Base-by-base conservation (phyloP, 768 basidiomycete species). In the Trametes gibbosa region DNA sequence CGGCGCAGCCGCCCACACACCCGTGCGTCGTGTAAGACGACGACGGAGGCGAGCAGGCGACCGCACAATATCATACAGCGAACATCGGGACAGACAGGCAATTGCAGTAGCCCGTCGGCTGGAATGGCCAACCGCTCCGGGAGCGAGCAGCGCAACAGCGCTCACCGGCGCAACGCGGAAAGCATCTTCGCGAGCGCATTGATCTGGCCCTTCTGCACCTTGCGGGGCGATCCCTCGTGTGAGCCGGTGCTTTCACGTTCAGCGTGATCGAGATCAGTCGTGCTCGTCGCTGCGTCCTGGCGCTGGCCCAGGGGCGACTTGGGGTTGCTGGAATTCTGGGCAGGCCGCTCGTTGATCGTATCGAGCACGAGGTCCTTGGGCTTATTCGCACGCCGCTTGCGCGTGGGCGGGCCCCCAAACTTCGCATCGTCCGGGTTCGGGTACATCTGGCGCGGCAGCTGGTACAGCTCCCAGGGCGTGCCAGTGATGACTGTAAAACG, bases 131-230 rank as follows among this genome's bases (percentile, higher is more conserved):
- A 27, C 24, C 41, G 25, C 54, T 27, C 56, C 53, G 32, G 51
- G 52, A 53, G 58, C 50, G 24, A 24, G 19, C 27, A 24, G 32
- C 14, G 17, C 19, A 25, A 53, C 14, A 34, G 34, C 57, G 46
- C 50, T 66, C 63, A 89, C 68, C 86, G 86, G 68, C 88, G 80
- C 74, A 91, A 73, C 51, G 89, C 88, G 57, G 86, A 91, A 58
- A 95, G 77, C 90, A 95, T 92, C 85, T 95, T 95, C 58, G 92
- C 92, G 66, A 95, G 78, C 41, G 90, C 83, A 67, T 87, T 86
- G 75, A 94, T 94, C 78, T 95, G 93, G 48, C 88, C 90, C 74
- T 87, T 93, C 77, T 92, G 87, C 68, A 90, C 87, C 76, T 89
- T 92, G 81, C 90, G 76, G 51, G 84, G 82, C 49, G 75, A 74